phyloP scores from a whole-genome alignment of 2,329 filamentous ascomycete species.

The Diaporthe sp. region DNA sequence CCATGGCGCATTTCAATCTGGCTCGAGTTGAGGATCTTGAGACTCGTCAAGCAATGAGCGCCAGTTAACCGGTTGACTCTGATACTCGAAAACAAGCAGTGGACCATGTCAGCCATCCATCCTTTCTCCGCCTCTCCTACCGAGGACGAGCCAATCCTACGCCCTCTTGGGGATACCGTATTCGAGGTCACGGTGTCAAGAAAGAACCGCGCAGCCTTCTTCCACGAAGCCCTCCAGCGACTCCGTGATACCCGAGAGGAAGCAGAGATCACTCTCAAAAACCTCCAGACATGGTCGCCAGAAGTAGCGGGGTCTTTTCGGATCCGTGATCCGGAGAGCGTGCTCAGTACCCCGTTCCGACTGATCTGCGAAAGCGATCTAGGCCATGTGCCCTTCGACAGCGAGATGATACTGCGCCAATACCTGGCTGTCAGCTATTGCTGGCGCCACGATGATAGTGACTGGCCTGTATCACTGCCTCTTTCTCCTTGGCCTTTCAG shows the following conservation, averaged over 20 bases:
- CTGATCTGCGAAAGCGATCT: neutral
- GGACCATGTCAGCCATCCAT: neutral
- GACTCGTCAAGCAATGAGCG: constrained; percentile 5
- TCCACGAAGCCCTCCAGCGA: constrained; percentile 5
- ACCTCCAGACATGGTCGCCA: neutral
- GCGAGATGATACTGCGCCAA: constrained; percentile 7
- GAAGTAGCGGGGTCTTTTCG: neutral
- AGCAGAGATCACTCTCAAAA: constrained; percentile 5
- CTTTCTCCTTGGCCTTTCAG: neutral
- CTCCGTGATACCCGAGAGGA: constrained; percentile 9
- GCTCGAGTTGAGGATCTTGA: neutral
- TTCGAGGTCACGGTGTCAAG: constrained; percentile 10
- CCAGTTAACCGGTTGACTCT: neutral
- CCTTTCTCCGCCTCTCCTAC: constrained; percentile 1
- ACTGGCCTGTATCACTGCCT: constrained; percentile 6
- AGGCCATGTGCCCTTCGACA: constrained; percentile 8
- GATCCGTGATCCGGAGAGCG: constrained; percentile 3
- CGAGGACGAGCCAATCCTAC: neutral
- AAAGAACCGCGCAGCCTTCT: constrained; percentile 6
- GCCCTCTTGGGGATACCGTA: neutral
- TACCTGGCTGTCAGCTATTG: constrained; percentile 8
- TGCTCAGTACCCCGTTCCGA: constrained; percentile 6
- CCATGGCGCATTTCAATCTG: too few relatives aligned
- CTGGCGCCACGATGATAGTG: neutral
- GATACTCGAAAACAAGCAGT: neutral